phyloP scores from a whole-genome alignment of 2,329 filamentous ascomycete genomes.

The Fusarium falciforme region DNA sequence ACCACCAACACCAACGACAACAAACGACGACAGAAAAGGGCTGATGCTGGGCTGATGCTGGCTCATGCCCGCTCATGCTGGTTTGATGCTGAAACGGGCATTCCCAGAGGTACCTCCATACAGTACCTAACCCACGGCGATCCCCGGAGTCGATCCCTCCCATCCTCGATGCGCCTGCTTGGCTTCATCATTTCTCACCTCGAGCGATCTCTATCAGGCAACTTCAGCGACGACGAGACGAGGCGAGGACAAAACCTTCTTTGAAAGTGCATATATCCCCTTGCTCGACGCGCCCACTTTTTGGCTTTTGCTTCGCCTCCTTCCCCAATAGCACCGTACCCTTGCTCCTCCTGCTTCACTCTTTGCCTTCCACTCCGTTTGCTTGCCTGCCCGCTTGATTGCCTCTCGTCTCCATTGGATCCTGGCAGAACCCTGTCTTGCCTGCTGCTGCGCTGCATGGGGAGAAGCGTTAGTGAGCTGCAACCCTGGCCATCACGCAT shows the following conservation, averaged over 20 bases:
- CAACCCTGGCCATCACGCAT: slow-evolving; percentile 28
- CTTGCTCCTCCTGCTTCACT: neutral
- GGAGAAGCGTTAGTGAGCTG: slow-evolving; percentile 1
- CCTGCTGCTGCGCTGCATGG: neutral
- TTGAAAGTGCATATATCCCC: neutral
- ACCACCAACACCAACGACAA: neutral
- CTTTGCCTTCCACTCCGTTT: neutral
- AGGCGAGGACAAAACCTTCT: neutral
- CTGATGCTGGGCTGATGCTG: slow-evolving; percentile 8
- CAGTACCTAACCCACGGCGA: slow-evolving; percentile 22
- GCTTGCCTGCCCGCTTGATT: slow-evolving; percentile 2
- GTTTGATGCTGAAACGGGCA: slow-evolving; percentile 19
- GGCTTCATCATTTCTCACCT: slow-evolving; percentile 36
- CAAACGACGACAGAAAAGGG: neutral
- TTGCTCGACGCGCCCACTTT: neutral
- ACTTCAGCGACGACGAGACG: neutral
- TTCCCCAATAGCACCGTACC: neutral
- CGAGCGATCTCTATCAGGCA: slow-evolving; percentile 1
- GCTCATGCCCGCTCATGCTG: neutral
- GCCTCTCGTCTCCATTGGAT: neutral
- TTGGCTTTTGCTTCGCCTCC: slow-evolving; percentile 19
- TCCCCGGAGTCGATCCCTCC: slow-evolving; percentile 25
- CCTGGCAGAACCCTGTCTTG: slow-evolving; percentile 1
- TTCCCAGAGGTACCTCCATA: neutral
- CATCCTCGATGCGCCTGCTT: slow-evolving; percentile 7